phyloP scores from a whole-genome alignment of 139 green algal species.

The Marvania coccoides region DNA sequence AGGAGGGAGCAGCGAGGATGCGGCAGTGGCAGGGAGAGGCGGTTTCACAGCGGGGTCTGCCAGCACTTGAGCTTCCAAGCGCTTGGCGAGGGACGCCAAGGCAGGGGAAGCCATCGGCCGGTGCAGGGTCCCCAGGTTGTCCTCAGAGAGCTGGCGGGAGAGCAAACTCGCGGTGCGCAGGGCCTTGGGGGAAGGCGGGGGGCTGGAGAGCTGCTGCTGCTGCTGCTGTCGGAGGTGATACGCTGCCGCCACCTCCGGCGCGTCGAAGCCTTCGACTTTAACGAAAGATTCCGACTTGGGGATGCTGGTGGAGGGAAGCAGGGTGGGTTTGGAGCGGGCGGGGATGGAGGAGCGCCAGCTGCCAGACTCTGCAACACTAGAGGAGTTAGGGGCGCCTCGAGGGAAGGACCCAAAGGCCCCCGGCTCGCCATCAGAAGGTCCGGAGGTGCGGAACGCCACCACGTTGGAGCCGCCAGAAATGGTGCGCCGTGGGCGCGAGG shows the following conservation, averaged over 20 bases:
- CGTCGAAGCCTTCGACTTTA: constrained; percentile 21
- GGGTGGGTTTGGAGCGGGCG: background rate
- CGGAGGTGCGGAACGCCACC: background rate
- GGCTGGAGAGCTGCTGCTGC: background rate
- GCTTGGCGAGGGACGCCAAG: background rate
- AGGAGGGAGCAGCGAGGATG: background rate
- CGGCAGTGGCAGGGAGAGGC: background rate
- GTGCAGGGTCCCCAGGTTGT: constrained; percentile 1
- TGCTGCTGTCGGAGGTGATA: background rate
- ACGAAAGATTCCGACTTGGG: constrained; percentile 22
- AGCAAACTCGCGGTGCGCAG: background rate
- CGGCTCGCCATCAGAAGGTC: too few species aligned
- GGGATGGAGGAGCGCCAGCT: background rate
- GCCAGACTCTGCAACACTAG: background rate
- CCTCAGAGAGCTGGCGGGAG: constrained; percentile 9
- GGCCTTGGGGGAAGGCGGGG: background rate
- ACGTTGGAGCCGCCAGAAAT: background rate
- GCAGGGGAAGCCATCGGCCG: background rate
- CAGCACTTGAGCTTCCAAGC: constrained; percentile 2
- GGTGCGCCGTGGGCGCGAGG: background rate
- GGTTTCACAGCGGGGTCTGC: background rate
- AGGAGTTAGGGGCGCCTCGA: background rate
- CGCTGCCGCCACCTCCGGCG: background rate
- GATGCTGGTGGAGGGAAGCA: constrained; percentile 1
- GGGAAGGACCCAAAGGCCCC: background rate